Evolutionary conservation across 768 basidiomycete genomes (phyloP).

Genomic region (Leccinum variicolor): DNA sequence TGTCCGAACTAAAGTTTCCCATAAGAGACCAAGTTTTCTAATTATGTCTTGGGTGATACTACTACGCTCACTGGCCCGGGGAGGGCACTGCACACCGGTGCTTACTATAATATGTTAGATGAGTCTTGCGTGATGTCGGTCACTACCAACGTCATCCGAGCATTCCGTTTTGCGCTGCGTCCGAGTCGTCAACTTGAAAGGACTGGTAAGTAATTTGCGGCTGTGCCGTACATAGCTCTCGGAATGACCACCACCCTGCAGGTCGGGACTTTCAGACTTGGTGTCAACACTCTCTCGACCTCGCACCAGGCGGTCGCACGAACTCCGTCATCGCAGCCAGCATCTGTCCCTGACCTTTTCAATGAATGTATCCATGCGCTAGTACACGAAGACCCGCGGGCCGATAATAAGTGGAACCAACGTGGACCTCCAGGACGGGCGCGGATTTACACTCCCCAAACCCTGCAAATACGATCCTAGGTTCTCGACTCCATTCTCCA

Average conservation of each 20-base stretch:
- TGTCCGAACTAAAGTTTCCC: too few relatives aligned
- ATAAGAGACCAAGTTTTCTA: too few relatives aligned
- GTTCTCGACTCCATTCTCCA: neutral
- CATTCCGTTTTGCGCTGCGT: too few relatives aligned
- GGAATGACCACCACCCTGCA: constrained; percentile 1
- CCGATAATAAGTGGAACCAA: constrained; percentile 30
- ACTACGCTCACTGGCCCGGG: too few relatives aligned
- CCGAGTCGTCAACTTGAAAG: too few relatives aligned
- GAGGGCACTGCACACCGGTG: too few relatives aligned
- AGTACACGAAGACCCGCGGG: constrained; percentile 41
- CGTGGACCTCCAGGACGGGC: neutral
- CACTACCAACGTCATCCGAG: too few relatives aligned
- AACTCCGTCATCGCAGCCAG: neutral
- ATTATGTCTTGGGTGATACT: too few relatives aligned
- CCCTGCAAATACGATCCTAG: constrained; percentile 4
- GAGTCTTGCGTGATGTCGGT: too few relatives aligned
- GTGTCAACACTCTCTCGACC: constrained; percentile 5
- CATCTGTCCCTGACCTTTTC: constrained; percentile 15
- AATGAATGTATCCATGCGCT: constrained; percentile 12
- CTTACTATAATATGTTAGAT: too few relatives aligned
- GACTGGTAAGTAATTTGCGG: neutral
- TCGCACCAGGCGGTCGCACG: constrained; percentile 19
- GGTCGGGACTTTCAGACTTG: constrained; percentile 4
- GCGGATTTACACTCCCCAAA: constrained; percentile 5
- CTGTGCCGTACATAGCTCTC: neutral